Evolutionary conservation across 139 green algal species (phyloP).

Genomic region (Diplosphaera chodatii): DNA sequence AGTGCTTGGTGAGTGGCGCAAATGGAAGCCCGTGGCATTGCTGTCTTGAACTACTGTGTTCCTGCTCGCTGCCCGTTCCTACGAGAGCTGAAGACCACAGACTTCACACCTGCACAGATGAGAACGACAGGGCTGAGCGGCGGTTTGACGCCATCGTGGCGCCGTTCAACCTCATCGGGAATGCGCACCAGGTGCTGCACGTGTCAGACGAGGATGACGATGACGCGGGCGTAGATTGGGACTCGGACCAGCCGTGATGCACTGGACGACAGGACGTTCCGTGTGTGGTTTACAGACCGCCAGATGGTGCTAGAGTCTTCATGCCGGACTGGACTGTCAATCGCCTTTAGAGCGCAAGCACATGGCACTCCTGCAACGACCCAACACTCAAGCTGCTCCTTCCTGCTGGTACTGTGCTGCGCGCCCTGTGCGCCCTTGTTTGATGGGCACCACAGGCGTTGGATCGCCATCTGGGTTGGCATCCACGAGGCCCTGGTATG

Average conservation of each 20-base stretch:
- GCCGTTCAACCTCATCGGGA: not conserved
- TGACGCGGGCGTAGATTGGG: not conserved
- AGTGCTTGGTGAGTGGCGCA: constrained; percentile 9
- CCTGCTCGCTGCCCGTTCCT: too few relatives aligned
- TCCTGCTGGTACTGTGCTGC: constrained; percentile 50
- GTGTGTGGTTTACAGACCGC: too few relatives aligned
- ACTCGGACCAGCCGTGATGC: too few relatives aligned
- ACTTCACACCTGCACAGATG: not conserved
- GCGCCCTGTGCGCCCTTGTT: constrained; percentile 32
- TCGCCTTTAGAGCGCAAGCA: too few relatives aligned
- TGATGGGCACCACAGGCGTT: constrained; percentile 13
- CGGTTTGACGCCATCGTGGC: not conserved
- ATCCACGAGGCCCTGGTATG: constrained; percentile 63
- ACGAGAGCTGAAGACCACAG: too few relatives aligned
- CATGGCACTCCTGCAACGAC: too few relatives aligned
- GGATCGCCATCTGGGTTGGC: constrained; percentile 45
- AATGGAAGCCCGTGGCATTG: too few relatives aligned
- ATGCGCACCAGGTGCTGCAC: not conserved
- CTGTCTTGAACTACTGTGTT: too few relatives aligned
- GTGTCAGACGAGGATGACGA: not conserved
- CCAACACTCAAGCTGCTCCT: not conserved
- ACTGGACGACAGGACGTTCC: too few relatives aligned
- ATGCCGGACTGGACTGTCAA: too few relatives aligned
- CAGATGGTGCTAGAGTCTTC: too few relatives aligned
- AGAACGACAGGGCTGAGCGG: not conserved